These are phyloP conservation scores for Passalora sequoiae DNA, from an alignment of 2,329 filamentous ascomycete genomes.

Conservation along the genomic window DNA sequence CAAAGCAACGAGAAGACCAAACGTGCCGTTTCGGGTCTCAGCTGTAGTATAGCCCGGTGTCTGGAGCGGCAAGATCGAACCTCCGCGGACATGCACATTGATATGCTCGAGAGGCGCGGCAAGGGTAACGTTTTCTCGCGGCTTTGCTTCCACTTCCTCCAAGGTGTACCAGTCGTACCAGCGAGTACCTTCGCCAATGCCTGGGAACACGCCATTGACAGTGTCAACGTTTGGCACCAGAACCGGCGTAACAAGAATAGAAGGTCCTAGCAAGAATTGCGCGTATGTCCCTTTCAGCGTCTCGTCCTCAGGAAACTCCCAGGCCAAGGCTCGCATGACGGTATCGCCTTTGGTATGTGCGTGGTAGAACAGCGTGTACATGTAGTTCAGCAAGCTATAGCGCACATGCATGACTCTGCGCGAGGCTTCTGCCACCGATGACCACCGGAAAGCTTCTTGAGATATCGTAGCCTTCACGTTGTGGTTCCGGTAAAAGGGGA, in stretches of 20 bases:
- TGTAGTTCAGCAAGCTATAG: slow-evolving; percentile 65
- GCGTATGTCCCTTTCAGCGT: too few relatives aligned
- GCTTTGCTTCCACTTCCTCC: slow-evolving; percentile 44
- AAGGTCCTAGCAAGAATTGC: slow-evolving; percentile 64
- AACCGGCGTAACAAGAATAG: slow-evolving; percentile 61
- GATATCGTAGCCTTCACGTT: slow-evolving; percentile 53
- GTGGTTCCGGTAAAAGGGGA: slow-evolving; percentile 72
- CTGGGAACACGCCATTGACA: slow-evolving; percentile 66
- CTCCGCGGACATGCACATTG: slow-evolving; percentile 25
- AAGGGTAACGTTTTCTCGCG: slow-evolving; percentile 36
- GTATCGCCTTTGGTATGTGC: slow-evolving; percentile 61
- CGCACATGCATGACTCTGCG: slow-evolving; percentile 61
- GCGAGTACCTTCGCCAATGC: slow-evolving; percentile 50
- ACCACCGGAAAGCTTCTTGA: slow-evolving; percentile 67
- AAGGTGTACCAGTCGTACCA: slow-evolving; percentile 76
- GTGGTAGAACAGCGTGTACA: slow-evolving; percentile 66
- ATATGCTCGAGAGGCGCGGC: slow-evolving; percentile 25
- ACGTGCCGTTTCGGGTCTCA: slow-evolving; percentile 14
- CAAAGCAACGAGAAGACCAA: slow-evolving; percentile 14
- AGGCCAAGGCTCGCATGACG: too few relatives aligned
- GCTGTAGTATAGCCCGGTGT: slow-evolving; percentile 19
- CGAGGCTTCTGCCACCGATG: slow-evolving; percentile 56
- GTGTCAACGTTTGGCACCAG: slow-evolving; percentile 55
- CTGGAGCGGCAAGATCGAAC: slow-evolving; percentile 22
- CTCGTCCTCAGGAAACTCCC: too few relatives aligned